phyloP scores from a whole-genome alignment of 2,329 filamentous ascomycete species.

The Clarireedia paspali region DNA sequence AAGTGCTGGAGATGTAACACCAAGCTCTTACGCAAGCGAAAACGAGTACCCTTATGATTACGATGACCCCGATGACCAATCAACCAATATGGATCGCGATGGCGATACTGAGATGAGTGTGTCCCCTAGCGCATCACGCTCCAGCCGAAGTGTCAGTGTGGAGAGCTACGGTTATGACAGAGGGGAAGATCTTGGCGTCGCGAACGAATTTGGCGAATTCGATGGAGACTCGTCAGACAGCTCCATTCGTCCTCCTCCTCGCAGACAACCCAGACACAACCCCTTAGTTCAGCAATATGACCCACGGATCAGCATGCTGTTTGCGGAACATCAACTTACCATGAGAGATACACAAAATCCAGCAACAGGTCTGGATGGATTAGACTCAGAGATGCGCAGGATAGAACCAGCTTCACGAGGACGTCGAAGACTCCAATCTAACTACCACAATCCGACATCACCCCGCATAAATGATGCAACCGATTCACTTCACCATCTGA shows the following conservation, averaged over 20 bases:
- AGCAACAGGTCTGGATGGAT: neutral
- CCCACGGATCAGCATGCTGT: conserved; percentile 26
- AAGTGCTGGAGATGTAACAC: neutral
- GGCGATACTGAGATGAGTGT: conserved; percentile 31
- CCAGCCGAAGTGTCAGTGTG: conserved; percentile 8
- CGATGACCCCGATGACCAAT: conserved; percentile 18
- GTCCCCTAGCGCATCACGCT: conserved; percentile 17
- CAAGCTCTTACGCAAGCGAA: neutral
- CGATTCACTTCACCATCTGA: conserved; percentile 5
- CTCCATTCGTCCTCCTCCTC: conserved; percentile 19
- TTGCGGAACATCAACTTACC: conserved; percentile 26
- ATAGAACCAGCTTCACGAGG: conserved; percentile 9
- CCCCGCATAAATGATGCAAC: neutral
- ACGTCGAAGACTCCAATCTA: neutral
- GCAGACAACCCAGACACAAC: conserved; percentile 17
- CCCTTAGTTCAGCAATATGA: conserved; percentile 20
- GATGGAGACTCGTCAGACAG: conserved; percentile 23
- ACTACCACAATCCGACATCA: neutral
- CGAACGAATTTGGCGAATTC: conserved; percentile 21
- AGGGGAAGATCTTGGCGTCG: conserved; percentile 19
- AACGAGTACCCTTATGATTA: conserved; percentile 2
- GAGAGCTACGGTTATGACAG: conserved; percentile 2
- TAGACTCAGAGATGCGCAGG: conserved; percentile 3
- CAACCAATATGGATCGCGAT: conserved; percentile 24
- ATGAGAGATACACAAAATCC: conserved; percentile 2